Evolutionary conservation across 2,329 filamentous ascomycete species (phyloP).

Genomic region (Colletotrichum destructivum): DNA sequence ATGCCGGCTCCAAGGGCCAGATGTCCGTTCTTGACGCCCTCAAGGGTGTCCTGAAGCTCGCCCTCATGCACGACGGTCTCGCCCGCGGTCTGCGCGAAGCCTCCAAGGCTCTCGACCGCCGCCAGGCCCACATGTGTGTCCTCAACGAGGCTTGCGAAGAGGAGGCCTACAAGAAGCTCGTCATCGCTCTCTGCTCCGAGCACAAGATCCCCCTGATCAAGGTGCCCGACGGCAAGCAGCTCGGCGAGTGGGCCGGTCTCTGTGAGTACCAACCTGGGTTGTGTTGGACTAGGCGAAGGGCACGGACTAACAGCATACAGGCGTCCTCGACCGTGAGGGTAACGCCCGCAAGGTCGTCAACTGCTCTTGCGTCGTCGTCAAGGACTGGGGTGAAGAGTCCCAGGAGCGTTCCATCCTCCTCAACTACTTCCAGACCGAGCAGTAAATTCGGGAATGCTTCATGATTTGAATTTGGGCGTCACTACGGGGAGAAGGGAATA

Average conservation of each 20-base stretch:
- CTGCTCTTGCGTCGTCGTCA: conserved; percentile 99
- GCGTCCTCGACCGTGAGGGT: conserved; percentile 98
- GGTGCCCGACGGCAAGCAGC: conserved; percentile 99
- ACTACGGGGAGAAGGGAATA: conserved; percentile 42
- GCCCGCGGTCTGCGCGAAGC: conserved; percentile 98
- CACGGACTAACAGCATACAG: conserved; percentile 64
- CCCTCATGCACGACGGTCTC: conserved; percentile 99
- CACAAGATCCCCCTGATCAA: conserved; percentile 99
- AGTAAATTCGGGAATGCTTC: conserved; percentile 62
- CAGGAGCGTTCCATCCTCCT: conserved; percentile 99
- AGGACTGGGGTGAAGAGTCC: conserved; percentile 99
- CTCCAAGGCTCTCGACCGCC: conserved; percentile 97
- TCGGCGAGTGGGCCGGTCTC: conserved; percentile 99
- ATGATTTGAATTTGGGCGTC: conserved; percentile 51
- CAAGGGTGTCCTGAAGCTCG: conserved; percentile 98
- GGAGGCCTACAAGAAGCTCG: conserved; percentile 99
- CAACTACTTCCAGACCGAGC: conserved; percentile 99
- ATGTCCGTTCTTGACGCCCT: conserved; percentile 99
- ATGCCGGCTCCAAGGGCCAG: conserved; percentile 88
- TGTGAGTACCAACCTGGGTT: conserved; percentile 76
- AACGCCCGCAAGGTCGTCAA: conserved; percentile 99
- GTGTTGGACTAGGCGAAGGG: conserved; percentile 2
- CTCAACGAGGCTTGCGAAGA: conserved; percentile 99
- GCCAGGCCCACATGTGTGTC: conserved; percentile 99
- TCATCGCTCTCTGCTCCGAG: conserved; percentile 98